Evolutionary conservation across 2,329 filamentous ascomycete genomes (phyloP).

Genomic region (Rachicladosporium sp.): DNA sequence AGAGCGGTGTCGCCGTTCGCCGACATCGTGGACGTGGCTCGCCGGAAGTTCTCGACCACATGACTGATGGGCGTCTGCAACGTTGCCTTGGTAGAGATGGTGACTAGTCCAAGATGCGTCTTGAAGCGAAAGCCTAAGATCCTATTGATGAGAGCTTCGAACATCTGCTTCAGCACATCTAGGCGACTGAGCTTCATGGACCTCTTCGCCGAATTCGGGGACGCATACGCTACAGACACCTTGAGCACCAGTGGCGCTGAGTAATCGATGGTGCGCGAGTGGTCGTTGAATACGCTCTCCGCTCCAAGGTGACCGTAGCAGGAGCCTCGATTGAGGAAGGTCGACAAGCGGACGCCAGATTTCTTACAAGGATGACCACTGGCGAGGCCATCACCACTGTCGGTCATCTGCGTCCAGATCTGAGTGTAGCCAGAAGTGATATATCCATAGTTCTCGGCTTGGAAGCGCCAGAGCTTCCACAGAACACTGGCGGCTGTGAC

Average conservation of each 20-base stretch:
- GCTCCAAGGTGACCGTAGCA: constrained; percentile 12
- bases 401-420: constrained; percentile 7
- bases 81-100: constrained; percentile 18
- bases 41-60: constrained; percentile 26
- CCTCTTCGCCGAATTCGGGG: neutral
- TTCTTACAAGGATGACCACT: constrained; percentile 1
- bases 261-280: neutral
- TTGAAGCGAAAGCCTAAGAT: constrained; percentile 26
- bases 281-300: constrained; percentile 10
- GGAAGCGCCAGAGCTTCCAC: constrained; percentile 17
- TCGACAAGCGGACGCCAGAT: constrained; percentile 4
- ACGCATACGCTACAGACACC: constrained; percentile 4
- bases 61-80: constrained; percentile 21
- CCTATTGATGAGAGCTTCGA: constrained; percentile 26
- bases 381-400: constrained; percentile 7
- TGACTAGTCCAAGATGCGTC: constrained; percentile 25
- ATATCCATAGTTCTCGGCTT: neutral
- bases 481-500: constrained; percentile 11
- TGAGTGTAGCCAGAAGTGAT: neutral
- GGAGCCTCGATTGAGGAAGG: constrained; percentile 8
- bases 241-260: constrained; percentile 14
- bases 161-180: constrained; percentile 27
- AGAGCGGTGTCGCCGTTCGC: constrained; percentile 24
- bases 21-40: constrained; percentile 19
- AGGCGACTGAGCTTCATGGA: constrained; percentile 13